Base-by-base conservation (phyloP, 192 early-diverging fungal species). In the Chytriomyces sp. region DNA sequence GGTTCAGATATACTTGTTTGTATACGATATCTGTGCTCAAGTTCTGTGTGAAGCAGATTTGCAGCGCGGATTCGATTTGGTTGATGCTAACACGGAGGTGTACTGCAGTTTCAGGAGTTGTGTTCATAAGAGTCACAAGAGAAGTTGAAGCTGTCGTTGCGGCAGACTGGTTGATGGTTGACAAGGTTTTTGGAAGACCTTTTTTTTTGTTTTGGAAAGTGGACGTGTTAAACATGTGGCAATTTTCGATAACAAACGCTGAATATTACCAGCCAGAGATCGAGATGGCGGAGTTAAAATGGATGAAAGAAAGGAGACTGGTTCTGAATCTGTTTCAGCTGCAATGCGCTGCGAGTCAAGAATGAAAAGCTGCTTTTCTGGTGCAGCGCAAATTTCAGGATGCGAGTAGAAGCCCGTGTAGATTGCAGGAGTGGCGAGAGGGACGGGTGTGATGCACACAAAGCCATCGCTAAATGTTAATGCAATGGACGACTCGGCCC, bases 1-100 rank as follows among this genome's bases (percentile, higher is more conserved):
- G 69, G 63, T 89, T 90, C 92, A 68, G 86, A 87, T 7, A 87
- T 81, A 66, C 35, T 16, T 48, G 18, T 73, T 93, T 88, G 76
- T 89, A 90, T 8, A 92, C 77, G 8, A 84, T 76, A 65, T 93
- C 90, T n/a, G 81, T 85, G 57, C 86, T 72, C 45, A 93, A 62
- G 2, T 84, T 75, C 45, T 86, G 82, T 8, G 84, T 80, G 3
- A 76, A 65, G 6, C 90, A 91, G 28, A 92, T 75, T 4, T 83
- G 75, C n/a, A 88, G 78, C 9, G 92, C 91, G 1, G 81, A 83
- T 46, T 82, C 80, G 72, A 88, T 91, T 45, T 91, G 87, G 28
- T 80, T 78, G 13, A 80, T 68, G 13, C 77, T 74, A 28, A 92
- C 75, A 49, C 89, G 86, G 11, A 86, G 83, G 44, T 80, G 78